Conservation (phyloP, 768 basidiomycete genomes). For the Podaxis rugospora region DNA sequence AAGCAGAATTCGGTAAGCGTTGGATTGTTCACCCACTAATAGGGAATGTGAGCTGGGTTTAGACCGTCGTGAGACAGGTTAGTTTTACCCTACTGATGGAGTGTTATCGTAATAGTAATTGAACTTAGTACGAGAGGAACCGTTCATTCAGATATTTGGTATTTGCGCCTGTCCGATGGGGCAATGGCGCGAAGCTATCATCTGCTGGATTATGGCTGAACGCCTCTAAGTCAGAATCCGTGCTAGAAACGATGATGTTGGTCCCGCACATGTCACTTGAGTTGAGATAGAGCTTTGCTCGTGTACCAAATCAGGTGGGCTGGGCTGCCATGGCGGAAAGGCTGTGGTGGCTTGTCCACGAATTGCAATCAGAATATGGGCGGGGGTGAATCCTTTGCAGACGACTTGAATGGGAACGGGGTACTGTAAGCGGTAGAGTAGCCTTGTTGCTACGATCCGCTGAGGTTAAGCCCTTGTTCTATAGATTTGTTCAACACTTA, state of each 20-base stretch:
- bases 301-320: too few relatives aligned
- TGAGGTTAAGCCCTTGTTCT: too few relatives aligned
- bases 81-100: conserved; percentile 84
- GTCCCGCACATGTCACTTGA: conserved; percentile 62
- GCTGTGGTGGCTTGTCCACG: too few relatives aligned
- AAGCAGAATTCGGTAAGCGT: conserved; percentile 78
- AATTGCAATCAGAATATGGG: too few relatives aligned
- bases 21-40: conserved; percentile 78
- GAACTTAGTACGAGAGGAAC: conserved; percentile 83
- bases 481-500: too few relatives aligned
- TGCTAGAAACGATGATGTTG: conserved; percentile 72
- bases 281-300: conserved; percentile 55
- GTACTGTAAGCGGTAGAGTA: too few relatives aligned
- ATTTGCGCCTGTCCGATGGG: conserved; percentile 70
- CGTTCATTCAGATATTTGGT: conserved; percentile 81
- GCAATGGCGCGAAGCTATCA: conserved; percentile 79
- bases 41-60: conserved; percentile 81
- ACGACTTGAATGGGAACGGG: too few relatives aligned
- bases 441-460: too few relatives aligned
- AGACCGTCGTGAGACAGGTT: conserved; percentile 83
- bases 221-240: conserved; percentile 81
- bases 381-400: too few relatives aligned
- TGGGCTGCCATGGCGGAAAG: too few relatives aligned
- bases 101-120: conserved; percentile 72
- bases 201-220: conserved; percentile 84